Conservation (phyloP, 2,329 filamentous ascomycete genomes). For the Hymenoscyphus occultus region DNA sequence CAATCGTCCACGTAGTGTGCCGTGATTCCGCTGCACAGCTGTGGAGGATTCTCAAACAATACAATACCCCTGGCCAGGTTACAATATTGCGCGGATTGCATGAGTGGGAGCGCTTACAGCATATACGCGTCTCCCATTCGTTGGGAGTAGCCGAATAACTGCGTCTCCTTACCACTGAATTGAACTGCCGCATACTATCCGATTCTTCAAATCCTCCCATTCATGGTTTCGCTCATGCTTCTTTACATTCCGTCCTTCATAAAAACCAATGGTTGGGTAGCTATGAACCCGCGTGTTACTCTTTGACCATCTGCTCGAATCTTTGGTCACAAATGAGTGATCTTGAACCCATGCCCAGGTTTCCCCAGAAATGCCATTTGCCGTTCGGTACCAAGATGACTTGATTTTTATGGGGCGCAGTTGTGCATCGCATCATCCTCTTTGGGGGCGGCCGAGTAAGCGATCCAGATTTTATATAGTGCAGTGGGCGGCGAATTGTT, state of each 20-base stretch:
- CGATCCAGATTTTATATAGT: slow-evolving; percentile 3
- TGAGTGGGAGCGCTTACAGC: background rate
- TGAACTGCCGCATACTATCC: background rate
- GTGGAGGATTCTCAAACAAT: background rate
- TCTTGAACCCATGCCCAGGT: background rate
- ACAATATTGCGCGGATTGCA: background rate
- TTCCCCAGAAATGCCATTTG: background rate
- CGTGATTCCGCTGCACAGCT: background rate
- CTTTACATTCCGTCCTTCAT: no score
- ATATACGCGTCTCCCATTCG: background rate
- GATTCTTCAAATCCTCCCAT: background rate
- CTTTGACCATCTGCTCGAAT: background rate
- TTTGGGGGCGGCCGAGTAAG: background rate
- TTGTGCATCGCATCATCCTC: background rate
- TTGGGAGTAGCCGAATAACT: background rate
- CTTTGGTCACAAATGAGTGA: background rate
- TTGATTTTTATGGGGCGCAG: background rate
- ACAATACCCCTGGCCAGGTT: background rate
- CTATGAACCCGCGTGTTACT: no score
- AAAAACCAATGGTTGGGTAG: no score
- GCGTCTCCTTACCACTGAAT: background rate
- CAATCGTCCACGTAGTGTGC: background rate
- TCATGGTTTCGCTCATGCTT: background rate
- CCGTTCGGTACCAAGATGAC: background rate
- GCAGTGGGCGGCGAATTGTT: background rate